Conservation (phyloP, 2,329 filamentous ascomycete genomes). For the Thermoascus crustaceus region DNA sequence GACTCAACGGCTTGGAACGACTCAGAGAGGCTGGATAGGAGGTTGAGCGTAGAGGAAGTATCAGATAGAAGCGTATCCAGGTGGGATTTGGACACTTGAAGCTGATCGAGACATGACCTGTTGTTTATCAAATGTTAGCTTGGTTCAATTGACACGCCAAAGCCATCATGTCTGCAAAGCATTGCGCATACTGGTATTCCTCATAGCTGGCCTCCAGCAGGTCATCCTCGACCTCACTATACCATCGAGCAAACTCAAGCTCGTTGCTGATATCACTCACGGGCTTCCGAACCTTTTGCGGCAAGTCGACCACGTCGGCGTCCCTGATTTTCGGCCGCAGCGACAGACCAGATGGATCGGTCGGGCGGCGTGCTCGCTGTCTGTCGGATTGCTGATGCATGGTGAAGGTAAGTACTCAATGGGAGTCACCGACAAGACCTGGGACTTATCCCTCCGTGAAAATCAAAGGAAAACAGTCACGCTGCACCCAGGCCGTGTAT, state of each 20-base stretch:
- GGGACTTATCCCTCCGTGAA: background rate
- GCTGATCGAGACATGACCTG: constrained; percentile 71
- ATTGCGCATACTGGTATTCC: constrained; percentile 62
- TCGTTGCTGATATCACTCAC: constrained; percentile 45
- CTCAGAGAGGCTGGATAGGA: constrained; percentile 70
- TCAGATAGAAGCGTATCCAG: constrained; percentile 70
- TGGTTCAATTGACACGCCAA: constrained; percentile 5
- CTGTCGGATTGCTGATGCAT: constrained; percentile 23
- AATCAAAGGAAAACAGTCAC: background rate
- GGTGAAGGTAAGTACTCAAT: constrained; percentile 5
- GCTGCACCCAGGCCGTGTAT: background rate
- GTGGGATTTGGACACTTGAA: constrained; percentile 71
- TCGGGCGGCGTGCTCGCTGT: constrained; percentile 29
- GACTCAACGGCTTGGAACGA: constrained; percentile 82
- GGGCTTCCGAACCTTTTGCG: constrained; percentile 10
- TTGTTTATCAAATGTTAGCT: background rate
- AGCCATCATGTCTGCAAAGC: background rate
- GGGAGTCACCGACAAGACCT: constrained; percentile 1
- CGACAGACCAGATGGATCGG: constrained; percentile 27
- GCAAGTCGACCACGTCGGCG: constrained; percentile 7
- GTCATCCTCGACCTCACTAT: constrained; percentile 53
- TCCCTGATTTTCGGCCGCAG: constrained; percentile 6
- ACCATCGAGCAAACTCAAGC: constrained; percentile 52
- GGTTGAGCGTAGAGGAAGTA: constrained; percentile 64
- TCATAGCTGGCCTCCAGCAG: constrained; percentile 76